Evolutionary conservation across 306 rosid genomes (phyloP), one percentile per base, ranked within the genome.

Genomic region (Dryas drummondii): DNA sequence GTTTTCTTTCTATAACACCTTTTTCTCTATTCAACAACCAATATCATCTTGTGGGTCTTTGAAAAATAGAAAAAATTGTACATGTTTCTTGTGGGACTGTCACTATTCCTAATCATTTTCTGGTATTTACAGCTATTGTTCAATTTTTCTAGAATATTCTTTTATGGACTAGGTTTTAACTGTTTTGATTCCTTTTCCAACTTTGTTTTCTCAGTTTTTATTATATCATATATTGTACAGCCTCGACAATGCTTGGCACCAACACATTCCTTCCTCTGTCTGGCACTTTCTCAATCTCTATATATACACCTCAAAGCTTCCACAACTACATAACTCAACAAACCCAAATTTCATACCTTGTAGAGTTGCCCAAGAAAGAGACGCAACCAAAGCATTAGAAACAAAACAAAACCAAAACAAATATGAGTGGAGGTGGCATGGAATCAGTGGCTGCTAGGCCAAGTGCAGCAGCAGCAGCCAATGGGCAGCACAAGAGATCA

Each of bases 381-480:
- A 16, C 27, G 42, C 47, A 42, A 64, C 49, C 19, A 12, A 53
- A 61, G 61, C 4, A 52, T 1, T 13, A 56, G 54, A 51, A 42
- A 60, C 16, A 22, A 37, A 11, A 70, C 37, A 60, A 12, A 44
- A 13, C 45, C 52, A 32, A 58, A 44, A 32, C 37, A 32, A 60
- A 13, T 32, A 52, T 26, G 48, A 50, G 75, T 3, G 75, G 53
- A 72, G 72, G 66, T 44, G 81, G 73, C 53, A 51, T 72, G 76
- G 87, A 84, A 17, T 50, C 84, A 16, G 77, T 75, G 70, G 59
- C 56, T 1, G 42, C 74, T 3, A 45, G 73, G 32, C 3, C 69
- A 7, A 74, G 8, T 1, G 19, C 4, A 1, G 70, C 63, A 32
- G 37, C 70, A 14, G 17, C 70, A 6, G 9, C 32, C 17, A 81